Evolutionary conservation across 768 basidiomycete species (phyloP).

Genomic region (Pleurotus tuber-regium): DNA sequence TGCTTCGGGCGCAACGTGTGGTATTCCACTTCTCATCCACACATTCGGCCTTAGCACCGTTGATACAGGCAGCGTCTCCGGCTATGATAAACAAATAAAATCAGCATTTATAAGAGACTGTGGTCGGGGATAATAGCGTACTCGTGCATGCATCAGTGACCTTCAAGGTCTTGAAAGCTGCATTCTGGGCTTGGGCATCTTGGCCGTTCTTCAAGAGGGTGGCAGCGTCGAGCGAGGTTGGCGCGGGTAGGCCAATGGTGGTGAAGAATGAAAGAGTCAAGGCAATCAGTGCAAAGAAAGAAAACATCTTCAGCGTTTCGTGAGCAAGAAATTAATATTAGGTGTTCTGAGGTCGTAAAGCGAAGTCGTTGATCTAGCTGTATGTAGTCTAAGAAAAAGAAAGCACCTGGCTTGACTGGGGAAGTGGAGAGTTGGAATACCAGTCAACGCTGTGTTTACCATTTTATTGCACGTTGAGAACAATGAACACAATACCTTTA

Average conservation of each 20-base stretch:
- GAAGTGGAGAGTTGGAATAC: background rate
- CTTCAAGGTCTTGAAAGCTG: conserved; percentile 39
- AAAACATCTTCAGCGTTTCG: conserved; percentile 1
- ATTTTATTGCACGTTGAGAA: conserved; percentile 3
- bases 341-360: background rate
- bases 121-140: conserved; percentile 19
- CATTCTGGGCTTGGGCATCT: conserved; percentile 50
- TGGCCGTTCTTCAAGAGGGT: conserved; percentile 48
- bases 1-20: conserved; percentile 30
- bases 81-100: conserved; percentile 23
- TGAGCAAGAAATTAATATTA: background rate
- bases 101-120: background rate
- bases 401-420: conserved; percentile 9
- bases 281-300: background rate
- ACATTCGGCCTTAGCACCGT: conserved; percentile 38
- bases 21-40: conserved; percentile 37
- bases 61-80: conserved; percentile 44
- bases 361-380: too few relatives aligned
- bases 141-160: conserved; percentile 43
- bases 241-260: conserved; percentile 5
- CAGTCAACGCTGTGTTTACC: background rate
- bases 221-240: conserved; percentile 31
- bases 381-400: background rate
- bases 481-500: background rate
- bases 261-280: conserved; percentile 9